These are phyloP conservation scores for Colletotrichum paranaense DNA, from an alignment of 2,329 filamentous ascomycete species.

Conservation along the genomic window DNA sequence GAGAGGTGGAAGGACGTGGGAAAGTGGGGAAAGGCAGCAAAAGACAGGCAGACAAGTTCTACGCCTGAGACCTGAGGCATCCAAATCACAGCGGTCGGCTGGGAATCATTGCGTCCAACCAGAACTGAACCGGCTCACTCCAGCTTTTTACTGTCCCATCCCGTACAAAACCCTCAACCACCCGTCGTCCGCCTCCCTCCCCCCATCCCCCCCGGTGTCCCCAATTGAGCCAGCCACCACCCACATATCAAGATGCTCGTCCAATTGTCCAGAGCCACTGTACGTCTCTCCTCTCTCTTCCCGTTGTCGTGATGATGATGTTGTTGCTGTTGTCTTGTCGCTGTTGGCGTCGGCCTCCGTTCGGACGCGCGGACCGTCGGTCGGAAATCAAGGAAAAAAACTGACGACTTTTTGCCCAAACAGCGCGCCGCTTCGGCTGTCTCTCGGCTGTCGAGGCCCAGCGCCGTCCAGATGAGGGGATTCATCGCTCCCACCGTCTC, in stretches of 20 bases:
- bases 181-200: slow-evolving; percentile 26
- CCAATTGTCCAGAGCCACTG: slow-evolving; percentile 66
- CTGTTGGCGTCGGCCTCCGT: background rate
- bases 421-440: slow-evolving; percentile 63
- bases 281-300: slow-evolving; percentile 50
- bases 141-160: slow-evolving; percentile 37
- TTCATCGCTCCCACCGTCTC: slow-evolving; percentile 72
- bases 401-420: slow-evolving; percentile 16
- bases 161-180: slow-evolving; percentile 39
- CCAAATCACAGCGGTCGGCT: slow-evolving; percentile 11
- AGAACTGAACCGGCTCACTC: slow-evolving; percentile 30
- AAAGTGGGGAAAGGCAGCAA: background rate
- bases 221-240: slow-evolving; percentile 59
- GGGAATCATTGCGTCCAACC: slow-evolving; percentile 29
- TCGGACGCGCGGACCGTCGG: slow-evolving; percentile 1
- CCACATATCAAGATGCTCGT: slow-evolving; percentile 64
- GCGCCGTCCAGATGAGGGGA: slow-evolving; percentile 62
- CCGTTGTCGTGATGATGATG: background rate
- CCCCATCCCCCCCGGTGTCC: slow-evolving; percentile 44
- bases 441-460: slow-evolving; percentile 59
- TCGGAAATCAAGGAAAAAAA: slow-evolving; percentile 14
- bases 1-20: background rate
- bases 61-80: slow-evolving; percentile 27
- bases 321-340: background rate
- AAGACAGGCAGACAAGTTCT: background rate